Percentiles rank a stretch among this genome's conserved stretches.
Conservation (phyloP, 345 rosid genomes). For the Brassica carinata region DNA sequence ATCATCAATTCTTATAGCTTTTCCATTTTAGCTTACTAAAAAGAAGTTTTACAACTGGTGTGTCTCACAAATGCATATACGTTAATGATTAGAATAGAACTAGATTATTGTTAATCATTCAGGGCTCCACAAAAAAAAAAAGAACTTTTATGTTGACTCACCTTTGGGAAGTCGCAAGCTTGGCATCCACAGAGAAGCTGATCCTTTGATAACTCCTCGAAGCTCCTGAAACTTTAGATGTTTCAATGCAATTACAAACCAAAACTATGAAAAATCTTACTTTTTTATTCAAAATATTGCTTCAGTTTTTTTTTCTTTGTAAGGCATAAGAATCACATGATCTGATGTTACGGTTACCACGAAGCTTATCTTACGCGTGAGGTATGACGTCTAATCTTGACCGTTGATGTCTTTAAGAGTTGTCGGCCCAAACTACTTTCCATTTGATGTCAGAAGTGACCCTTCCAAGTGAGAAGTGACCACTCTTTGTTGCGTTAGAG, state of each 20-base stretch:
- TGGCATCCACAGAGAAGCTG: conserved; percentile 90
- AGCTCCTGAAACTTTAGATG: conserved; percentile 57
- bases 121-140: neutral
- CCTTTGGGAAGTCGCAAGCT: conserved; percentile 73
- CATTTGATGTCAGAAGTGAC: neutral
- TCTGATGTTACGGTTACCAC: conserved; percentile 40
- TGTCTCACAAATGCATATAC: conserved; percentile 91
- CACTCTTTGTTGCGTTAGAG: neutral
- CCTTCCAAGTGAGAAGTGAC: neutral
- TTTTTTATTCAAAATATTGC: neutral
- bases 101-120: neutral
- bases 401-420: neutral
- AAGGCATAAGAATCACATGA: conserved; percentile 31
- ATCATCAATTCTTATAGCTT: neutral
- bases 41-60: conserved; percentile 70
- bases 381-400: neutral
- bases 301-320: neutral
- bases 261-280: neutral
- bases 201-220: conserved; percentile 75
- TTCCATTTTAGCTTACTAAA: neutral
- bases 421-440: neutral
- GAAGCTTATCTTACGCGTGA: conserved; percentile 3
- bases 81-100: conserved; percentile 35
- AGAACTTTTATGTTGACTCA: conserved; percentile 9
- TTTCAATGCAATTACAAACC: neutral